These are phyloP conservation scores for Ramalina intermedia DNA, from an alignment of 495 filamentous ascomycete genomes.

Conservation along the genomic window DNA sequence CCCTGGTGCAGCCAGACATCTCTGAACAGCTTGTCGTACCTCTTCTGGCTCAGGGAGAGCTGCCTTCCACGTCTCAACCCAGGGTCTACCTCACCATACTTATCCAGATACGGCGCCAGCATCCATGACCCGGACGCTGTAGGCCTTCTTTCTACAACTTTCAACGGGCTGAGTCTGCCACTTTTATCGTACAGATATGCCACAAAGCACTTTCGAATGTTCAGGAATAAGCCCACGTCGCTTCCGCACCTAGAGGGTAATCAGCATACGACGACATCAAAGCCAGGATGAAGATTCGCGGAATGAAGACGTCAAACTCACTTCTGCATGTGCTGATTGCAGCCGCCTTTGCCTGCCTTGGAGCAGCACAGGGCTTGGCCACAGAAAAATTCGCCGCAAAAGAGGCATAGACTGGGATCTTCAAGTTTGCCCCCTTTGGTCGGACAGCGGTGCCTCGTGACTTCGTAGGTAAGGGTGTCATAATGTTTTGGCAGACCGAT, in stretches of 20 bases:
- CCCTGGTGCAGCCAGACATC: slow-evolving; percentile 78
- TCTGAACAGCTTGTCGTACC: slow-evolving; percentile 77
- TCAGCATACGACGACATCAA: background rate
- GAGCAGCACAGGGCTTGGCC: slow-evolving; percentile 85
- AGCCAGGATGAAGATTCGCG: background rate
- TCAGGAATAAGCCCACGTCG: slow-evolving; percentile 82
- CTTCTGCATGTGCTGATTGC: slow-evolving; percentile 78
- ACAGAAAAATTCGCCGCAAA: slow-evolving; percentile 93
- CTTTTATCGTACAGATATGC: slow-evolving; percentile 69
- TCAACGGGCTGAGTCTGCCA: slow-evolving; percentile 34
- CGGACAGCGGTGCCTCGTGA: slow-evolving; percentile 69
- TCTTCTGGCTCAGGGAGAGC: slow-evolving; percentile 79
- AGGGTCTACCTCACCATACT: slow-evolving; percentile 83
- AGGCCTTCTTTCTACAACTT: no score
- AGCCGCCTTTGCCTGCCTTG: slow-evolving; percentile 61
- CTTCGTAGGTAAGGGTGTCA: slow-evolving; percentile 85
- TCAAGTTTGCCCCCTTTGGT: slow-evolving; percentile 79
- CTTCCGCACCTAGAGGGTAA: slow-evolving; percentile 54
- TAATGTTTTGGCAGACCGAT: slow-evolving; percentile 84
- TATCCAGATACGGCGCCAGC: slow-evolving; percentile 83
- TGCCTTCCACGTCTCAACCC: slow-evolving; percentile 70
- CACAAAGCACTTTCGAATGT: slow-evolving; percentile 86
- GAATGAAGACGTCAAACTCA: slow-evolving; percentile 25
- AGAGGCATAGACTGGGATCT: slow-evolving; percentile 82
- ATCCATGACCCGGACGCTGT: slow-evolving; percentile 33